Conservation (phyloP, 176 grass and related monocot genomes). For the Tillandsia leiboldiana region DNA sequence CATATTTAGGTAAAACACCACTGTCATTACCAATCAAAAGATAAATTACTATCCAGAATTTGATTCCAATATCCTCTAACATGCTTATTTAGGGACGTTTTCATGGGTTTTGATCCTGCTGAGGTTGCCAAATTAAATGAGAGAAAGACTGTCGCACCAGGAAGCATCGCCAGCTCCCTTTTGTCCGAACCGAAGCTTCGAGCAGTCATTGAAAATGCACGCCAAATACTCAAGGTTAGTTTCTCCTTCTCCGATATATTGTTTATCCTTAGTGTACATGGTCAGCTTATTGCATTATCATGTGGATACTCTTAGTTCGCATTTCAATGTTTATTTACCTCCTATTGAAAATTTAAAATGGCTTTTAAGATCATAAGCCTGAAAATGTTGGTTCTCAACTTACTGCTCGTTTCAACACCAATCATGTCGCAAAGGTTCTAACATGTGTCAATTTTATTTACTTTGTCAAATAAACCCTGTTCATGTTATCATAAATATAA, state of each 20-base stretch:
- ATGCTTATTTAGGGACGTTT: slow-evolving; percentile 58
- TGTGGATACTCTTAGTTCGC: too few species aligned
- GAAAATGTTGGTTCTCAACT: slow-evolving; percentile 16
- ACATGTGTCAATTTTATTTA: too few species aligned
- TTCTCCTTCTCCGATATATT: slow-evolving; percentile 3
- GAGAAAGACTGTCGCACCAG: slow-evolving; percentile 50
- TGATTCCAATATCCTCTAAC: background rate
- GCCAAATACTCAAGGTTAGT: slow-evolving; percentile 61
- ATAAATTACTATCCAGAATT: background rate
- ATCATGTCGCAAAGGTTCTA: too few species aligned
- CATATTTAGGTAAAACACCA: slow-evolving; percentile 50
- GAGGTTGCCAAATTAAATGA: slow-evolving; percentile 69
- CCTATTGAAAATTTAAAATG: too few species aligned
- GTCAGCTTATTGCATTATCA: too few species aligned
- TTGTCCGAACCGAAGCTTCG: slow-evolving; percentile 80
- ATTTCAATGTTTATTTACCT: too few species aligned
- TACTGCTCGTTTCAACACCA: too few species aligned
- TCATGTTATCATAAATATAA: too few species aligned
- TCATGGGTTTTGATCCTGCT: slow-evolving; percentile 59
- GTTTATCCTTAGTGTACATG: background rate
- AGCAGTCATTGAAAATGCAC: slow-evolving; percentile 65
- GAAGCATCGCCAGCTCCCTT: slow-evolving; percentile 48
- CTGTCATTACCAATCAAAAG: background rate
- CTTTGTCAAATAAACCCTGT: too few species aligned
- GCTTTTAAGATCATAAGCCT: background rate